These are phyloP conservation scores for Hydrangea macrophylla DNA, from an alignment of 148 eudicot genomes.

Conservation along the genomic window DNA sequence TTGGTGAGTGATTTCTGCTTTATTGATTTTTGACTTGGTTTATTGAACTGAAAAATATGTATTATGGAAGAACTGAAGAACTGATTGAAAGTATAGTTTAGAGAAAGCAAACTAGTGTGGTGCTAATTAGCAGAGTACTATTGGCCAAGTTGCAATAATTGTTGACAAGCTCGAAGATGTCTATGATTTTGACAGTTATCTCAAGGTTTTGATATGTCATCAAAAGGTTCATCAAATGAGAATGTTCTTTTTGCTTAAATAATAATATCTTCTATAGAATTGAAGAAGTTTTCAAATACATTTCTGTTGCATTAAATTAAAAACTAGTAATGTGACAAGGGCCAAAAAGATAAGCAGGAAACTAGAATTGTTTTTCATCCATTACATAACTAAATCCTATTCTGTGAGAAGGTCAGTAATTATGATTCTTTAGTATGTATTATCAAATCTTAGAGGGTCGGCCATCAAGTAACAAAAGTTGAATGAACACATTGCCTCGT, in stretches of 20 bases:
- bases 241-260: too few species aligned
- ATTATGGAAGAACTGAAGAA: background rate
- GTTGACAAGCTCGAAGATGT: too few species aligned
- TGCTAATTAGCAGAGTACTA: too few species aligned
- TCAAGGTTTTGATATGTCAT: too few species aligned
- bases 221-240: too few species aligned
- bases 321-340: background rate
- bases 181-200: too few species aligned
- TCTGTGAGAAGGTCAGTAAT: background rate
- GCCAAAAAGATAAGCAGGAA: background rate
- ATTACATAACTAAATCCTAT: background rate
- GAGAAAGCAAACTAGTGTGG: background rate
- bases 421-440: background rate
- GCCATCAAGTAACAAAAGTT: background rate
- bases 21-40: background rate
- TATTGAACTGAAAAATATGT: background rate
- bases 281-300: background rate
- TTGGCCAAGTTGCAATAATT: too few species aligned
- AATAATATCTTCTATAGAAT: background rate
- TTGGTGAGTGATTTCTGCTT: slow-evolving; percentile 51
- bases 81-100: background rate
- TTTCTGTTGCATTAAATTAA: background rate
- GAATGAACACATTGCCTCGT: background rate
- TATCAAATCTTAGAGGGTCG: background rate
- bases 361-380: background rate